Evolutionary conservation across 768 basidiomycete species (phyloP), one percentile per base, ranked within the genome.

Genomic region (Kondoa malvinella): DNA sequence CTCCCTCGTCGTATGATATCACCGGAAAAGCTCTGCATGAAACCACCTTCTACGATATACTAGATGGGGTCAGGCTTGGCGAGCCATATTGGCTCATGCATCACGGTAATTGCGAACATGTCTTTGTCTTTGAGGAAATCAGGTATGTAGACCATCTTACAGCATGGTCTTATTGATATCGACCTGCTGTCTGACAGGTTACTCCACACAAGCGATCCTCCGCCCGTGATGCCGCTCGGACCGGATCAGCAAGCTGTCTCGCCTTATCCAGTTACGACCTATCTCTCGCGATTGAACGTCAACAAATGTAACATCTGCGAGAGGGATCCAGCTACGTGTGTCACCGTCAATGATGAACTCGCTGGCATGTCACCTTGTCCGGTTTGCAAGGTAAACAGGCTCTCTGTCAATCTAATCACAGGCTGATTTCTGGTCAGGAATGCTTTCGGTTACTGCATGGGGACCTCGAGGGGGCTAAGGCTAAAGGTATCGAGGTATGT

Each of bases 291-390:
- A 25, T 29, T 59, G n/a, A 59, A 59, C 57, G 57, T 59, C 8
- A 59, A 25, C 57, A 59, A 59, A 25, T 59, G 57, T 29, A 25
- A 4, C 57, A 59, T 59, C 30, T 59, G 57, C 57, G 57, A 59
- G 57, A 21, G 57, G 8, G 57, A 59, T 25, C 57, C 57, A 12
- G 57, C 57, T 25, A 59, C 57, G 12, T 4, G 25, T 4, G 57
- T 59, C n/a, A 59, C 57, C 57, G 30, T 59, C n/a, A 59, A 59
- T 29, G 57, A 59, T 29, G 57, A 59, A 29, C 57, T 59, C n/a
- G 57, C 57, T 59, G 57, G 57, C 57, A 8, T 25, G 57, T 25
- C 57, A 29, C 57, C 57, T 25, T 59, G 57, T 25, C 57, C 57
- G 12, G 30, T 59, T 25, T 59, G 57, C 57, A 29, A 59, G n/a